These are phyloP conservation scores for Penicillium brevicompactum DNA, from an alignment of 2,329 filamentous ascomycete species.

Conservation along the genomic window DNA sequence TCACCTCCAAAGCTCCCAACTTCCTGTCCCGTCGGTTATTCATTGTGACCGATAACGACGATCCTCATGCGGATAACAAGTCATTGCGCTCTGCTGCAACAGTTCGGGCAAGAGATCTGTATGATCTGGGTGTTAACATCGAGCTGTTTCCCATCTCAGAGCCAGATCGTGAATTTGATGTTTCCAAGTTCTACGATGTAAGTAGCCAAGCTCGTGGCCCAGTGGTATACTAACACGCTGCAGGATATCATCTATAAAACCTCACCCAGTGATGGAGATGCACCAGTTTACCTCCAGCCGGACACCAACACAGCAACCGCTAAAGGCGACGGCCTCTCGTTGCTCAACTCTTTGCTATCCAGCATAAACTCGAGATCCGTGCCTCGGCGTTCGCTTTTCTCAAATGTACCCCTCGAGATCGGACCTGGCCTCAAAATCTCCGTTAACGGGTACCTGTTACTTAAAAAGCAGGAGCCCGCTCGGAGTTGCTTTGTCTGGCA, in stretches of 20 bases:
- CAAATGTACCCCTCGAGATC: constrained; percentile 82
- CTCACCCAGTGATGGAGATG: constrained; percentile 70
- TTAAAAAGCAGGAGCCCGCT: constrained; percentile 80
- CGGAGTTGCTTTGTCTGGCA: constrained; percentile 87
- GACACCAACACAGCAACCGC: constrained; percentile 59
- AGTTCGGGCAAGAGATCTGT: constrained; percentile 89
- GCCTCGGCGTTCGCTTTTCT: constrained; percentile 82
- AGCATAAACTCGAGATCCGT: constrained; percentile 90
- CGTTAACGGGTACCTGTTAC: constrained; percentile 87
- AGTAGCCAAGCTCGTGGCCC: constrained; percentile 20
- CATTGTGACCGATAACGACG: constrained; percentile 91
- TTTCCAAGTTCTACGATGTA: constrained; percentile 89
- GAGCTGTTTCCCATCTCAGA: constrained; percentile 88
- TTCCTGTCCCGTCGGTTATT: constrained; percentile 93
- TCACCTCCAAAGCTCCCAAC: constrained; percentile 91
- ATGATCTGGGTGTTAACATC: constrained; percentile 87
- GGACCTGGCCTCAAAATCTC: constrained; percentile 83
- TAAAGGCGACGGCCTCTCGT: constrained; percentile 73
- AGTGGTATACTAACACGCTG: constrained; percentile 10
- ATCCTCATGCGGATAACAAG: constrained; percentile 76
- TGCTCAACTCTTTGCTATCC: constrained; percentile 78
- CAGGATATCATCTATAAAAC: constrained; percentile 88
- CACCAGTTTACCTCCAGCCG: constrained; percentile 57
- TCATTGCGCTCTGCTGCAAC: constrained; percentile 73
- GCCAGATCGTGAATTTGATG: constrained; percentile 72